Evolutionary conservation across 1,284 basidiomycete genomes (phyloP), one percentile per base, ranked within the genome.

Genomic region (Ganoderma meredithae): DNA sequence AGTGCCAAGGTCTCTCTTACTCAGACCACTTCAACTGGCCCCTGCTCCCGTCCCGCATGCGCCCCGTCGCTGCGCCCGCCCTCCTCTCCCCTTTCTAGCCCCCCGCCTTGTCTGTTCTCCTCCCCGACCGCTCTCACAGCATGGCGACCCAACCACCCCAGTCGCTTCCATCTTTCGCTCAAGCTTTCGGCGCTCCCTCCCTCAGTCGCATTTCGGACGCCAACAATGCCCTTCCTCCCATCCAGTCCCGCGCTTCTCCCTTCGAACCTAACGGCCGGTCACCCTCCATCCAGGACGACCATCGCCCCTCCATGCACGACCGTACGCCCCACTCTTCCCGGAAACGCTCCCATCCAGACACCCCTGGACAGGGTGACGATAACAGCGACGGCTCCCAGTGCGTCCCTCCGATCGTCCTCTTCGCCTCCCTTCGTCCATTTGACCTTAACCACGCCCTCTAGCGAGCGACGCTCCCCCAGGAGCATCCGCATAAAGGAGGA

Each of bases 131-230:
- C 25, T 25, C 19, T 60, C 60, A 68, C 43, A 64, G 52, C 65
- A 78, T 79, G 77, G 72, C 77, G 13, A 75, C 77, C 9, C 76
- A 78, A 69, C 72, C 76, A 40, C 71, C 85, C 64, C 89, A 89
- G 77, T 88, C 90, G n/a, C 86, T 93, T 56, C 91, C 91, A 43
- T 90, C 91, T 56, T 93, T 93, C 77, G 88, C 89, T 2, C 88
- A 90, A 78, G 86, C 91, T 0, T 93, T 93, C 79, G 86, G 84
- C 78, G 80, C 74, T 65, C 83, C 85, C 1, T 86, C 87, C 13
- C 79, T 90, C 64, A 81, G 77, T 78, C 83, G 79, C 66, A 83
- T 87, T 33, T 74, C 84, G 0, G 78, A 80, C 64, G 77, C 82
- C 67, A 84, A 79, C 76, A 88, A 87, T 78, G 82, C 88, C 53